Base-by-base conservation (phyloP, 2,329 filamentous ascomycete species). In the Coniochaeta hoffmannii region DNA sequence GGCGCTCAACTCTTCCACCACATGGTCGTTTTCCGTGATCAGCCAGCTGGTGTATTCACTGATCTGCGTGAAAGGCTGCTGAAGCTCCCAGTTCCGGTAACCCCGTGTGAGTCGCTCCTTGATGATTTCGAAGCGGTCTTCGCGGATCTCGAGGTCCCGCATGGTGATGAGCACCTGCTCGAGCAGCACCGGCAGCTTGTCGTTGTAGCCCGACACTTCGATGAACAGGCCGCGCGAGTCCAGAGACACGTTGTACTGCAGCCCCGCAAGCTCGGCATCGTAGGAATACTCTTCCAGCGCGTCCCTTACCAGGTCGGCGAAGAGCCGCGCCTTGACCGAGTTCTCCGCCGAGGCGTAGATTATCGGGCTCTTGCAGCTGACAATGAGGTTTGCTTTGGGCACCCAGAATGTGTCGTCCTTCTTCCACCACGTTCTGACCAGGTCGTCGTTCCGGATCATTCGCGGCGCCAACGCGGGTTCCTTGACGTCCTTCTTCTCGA, bases 371-470 rank as follows among this genome's bases (percentile, higher is more conserved):
- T 86, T 83, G 61, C 95, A 79, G 62, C 86, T 90, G 60, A 96
- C 83, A 61, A 91, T 82, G 17, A 97, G 76, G 57, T 91, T 94
- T 3, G 90, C 94, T 70, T 96, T 96, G 9, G 94, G 94, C 10
- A 97, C 94, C 92, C 93, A 97, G 71, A 97, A 99, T 0, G 87
- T 91, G 64, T 99, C 94, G 65, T 99, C 94, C 73, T 97, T 97
- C 77, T 99, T 99, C 77, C 86, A 97, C 94, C 94, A 99, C 2
- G 90, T 87, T 30, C 92, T 85, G 1, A 89, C 85, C 32, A 85
- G 75, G 6, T 86, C 79, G 62, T 97, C 93, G 63, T 96, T 91
- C 61, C 92, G 86, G 59, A 99, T 87, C 24, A 99, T 77, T 58
- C 86, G 87, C 0, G 94, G 94, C 0, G 84, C 78, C 55, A 88